Evolutionary conservation across 2,329 filamentous ascomycete genomes (phyloP).

Genomic region (Aspergillus texensis): DNA sequence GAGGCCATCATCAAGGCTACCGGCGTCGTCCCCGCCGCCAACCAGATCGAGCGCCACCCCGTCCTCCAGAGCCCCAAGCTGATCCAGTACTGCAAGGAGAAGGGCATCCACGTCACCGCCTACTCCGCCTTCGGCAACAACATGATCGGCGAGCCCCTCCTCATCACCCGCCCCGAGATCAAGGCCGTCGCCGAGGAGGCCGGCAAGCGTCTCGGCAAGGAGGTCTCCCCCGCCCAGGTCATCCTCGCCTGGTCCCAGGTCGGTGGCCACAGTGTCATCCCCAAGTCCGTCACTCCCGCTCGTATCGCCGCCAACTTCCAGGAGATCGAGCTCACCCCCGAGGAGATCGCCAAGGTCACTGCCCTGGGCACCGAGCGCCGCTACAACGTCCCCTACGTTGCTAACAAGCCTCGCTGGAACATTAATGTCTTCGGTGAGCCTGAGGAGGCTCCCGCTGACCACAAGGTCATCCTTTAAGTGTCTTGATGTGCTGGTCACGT

Average conservation of each 20-base stretch:
- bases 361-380: constrained; percentile 37
- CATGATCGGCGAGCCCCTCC: constrained; percentile 62
- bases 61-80: constrained; percentile 66
- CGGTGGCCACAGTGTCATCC: constrained; percentile 44
- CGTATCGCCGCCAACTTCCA: constrained; percentile 49
- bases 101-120: constrained; percentile 64
- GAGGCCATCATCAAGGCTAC: constrained; percentile 58
- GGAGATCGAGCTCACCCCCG: constrained; percentile 42
- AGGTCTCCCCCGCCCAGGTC: constrained; percentile 41
- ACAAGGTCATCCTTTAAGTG: constrained; percentile 50
- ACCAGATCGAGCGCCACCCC: constrained; percentile 71
- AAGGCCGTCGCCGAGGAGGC: constrained; percentile 66
- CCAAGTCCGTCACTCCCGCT: constrained; percentile 47
- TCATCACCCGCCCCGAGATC: constrained; percentile 64
- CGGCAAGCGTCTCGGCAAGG: constrained; percentile 36
- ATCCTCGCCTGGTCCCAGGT: constrained; percentile 46
- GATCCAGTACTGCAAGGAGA: constrained; percentile 58
- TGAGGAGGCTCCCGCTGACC: constrained; percentile 53
- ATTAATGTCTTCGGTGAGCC: constrained; percentile 60
- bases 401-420: constrained; percentile 57
- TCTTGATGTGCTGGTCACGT: constrained; percentile 20
- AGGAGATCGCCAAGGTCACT: constrained; percentile 41
- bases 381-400: constrained; percentile 40
- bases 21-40: constrained; percentile 63
- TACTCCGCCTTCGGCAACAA: constrained; percentile 67